Percentiles rank a stretch among this genome's conserved stretches.
These are phyloP conservation scores for Linanthus parryae DNA, from an alignment of 148 eudicot genomes.

Conservation along the genomic window DNA sequence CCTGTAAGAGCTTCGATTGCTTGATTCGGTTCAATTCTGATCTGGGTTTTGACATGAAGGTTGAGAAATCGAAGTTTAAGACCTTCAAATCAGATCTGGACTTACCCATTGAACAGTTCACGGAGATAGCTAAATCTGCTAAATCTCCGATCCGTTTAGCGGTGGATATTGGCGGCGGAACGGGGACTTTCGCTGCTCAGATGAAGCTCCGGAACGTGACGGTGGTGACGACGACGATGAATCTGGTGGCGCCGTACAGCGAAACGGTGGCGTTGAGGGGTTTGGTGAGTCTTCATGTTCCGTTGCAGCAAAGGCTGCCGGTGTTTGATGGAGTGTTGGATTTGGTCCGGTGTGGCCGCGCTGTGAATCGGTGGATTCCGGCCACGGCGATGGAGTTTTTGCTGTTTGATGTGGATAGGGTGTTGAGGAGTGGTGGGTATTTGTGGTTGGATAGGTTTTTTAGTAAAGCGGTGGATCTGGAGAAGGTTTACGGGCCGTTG, in stretches of 20 bases:
- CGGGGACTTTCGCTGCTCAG: conserved; percentile 56
- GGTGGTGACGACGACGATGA: conserved; percentile 61
- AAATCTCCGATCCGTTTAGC: conserved; percentile 39
- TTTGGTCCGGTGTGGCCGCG: conserved; percentile 62
- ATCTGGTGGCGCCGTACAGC: conserved; percentile 56
- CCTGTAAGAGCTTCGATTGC: conserved; percentile 58
- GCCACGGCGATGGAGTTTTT: conserved; percentile 51
- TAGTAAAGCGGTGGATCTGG: conserved; percentile 60
- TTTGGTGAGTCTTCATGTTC: conserved; percentile 59
- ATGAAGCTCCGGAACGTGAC: conserved; percentile 68
- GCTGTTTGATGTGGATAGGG: conserved; percentile 73
- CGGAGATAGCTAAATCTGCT: conserved; percentile 23
- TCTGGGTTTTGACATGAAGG: conserved; percentile 43
- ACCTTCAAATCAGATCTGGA: conserved; percentile 51
- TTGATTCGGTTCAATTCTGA: conserved; percentile 27
- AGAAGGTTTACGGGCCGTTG: conserved; percentile 62
- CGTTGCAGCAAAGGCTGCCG: conserved; percentile 75
- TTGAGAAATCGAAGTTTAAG: conserved; percentile 30
- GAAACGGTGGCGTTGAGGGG: conserved; percentile 70
- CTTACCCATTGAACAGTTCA: conserved; percentile 53
- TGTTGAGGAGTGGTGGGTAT: conserved; percentile 67
- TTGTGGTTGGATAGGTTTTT: conserved; percentile 74
- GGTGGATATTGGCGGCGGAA: conserved; percentile 67
- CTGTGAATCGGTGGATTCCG: conserved; percentile 80
- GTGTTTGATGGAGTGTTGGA: conserved; percentile 70